A percentile compares a stretch with the other conserved stretches of the same genome.
Evolutionary conservation across 768 basidiomycete genomes (phyloP).

Genomic region (Myochromella boudieri): DNA sequence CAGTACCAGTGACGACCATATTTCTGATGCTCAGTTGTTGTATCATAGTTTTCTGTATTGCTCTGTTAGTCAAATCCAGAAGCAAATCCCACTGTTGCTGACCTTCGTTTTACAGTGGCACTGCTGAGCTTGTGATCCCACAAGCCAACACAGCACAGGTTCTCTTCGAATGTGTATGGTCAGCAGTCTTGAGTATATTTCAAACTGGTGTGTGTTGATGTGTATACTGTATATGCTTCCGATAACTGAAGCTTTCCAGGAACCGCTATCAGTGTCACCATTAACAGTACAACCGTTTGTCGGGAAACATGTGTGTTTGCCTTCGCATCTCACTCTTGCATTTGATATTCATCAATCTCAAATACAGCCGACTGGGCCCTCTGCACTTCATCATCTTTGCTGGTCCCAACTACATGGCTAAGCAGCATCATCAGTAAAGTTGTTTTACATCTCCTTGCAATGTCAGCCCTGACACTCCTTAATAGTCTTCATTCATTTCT

Average conservation of each 20-base stretch:
- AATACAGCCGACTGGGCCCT: conserved; percentile 37
- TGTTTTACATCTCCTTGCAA: background rate
- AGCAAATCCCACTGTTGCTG: background rate
- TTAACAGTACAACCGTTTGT: conserved; percentile 38
- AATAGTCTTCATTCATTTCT: conserved; percentile 54
- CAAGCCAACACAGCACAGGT: conserved; percentile 40
- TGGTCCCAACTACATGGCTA: conserved; percentile 50
- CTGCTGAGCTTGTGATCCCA: conserved; percentile 35
- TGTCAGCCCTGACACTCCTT: background rate
- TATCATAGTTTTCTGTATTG: conserved; percentile 32
- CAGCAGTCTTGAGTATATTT: conserved; percentile 43
- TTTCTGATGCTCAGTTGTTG: conserved; percentile 50
- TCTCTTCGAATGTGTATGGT: conserved; percentile 58
- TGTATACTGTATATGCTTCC: background rate
- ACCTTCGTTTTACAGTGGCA: conserved; percentile 24
- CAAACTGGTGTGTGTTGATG: conserved; percentile 45
- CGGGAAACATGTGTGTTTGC: conserved; percentile 30
- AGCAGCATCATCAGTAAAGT: conserved; percentile 45
- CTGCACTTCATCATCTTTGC: conserved; percentile 47
- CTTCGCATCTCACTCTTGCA: background rate
- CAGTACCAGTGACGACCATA: conserved; percentile 48
- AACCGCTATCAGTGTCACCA: conserved; percentile 45
- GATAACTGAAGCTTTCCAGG: conserved; percentile 29
- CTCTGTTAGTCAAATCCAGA: conserved; percentile 28
- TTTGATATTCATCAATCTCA: conserved; percentile 9